Evolutionary conservation across 805 yeast genomes (phyloP), one percentile per base, ranked within the genome.

Genomic region (Komagataella kurtzmanii): DNA sequence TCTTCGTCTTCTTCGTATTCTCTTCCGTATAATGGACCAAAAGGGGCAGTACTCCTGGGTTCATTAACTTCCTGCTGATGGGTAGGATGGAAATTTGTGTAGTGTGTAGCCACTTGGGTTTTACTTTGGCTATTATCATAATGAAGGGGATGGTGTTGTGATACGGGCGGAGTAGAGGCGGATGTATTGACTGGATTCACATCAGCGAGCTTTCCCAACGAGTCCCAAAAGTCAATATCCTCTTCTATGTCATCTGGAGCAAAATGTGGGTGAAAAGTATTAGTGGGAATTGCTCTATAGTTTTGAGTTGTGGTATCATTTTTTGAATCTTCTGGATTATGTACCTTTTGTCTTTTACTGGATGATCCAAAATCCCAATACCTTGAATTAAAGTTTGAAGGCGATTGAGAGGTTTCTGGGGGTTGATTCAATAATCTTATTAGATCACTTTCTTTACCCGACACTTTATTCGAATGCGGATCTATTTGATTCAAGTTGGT

Each of bases 161-260:
- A 74, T 2, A 75, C 80, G 0, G 81, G 81, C 12, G 18, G 23
- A 50, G 49, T 23, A 17, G 53, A 47, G 30, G 48, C 46, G 43
- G 49, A 45, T 48, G 56, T 30, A 43, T 49, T 24, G 40, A 53
- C 64, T 56, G 58, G 56, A 40, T 63, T 68, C 24, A 61, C 61
- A 47, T 74, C 75, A 1, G 82, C 77, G 19, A 82, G 60, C 17
- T 80, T 72, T 49, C 83, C 70, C 75, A 83, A 72, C 2, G 80
- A 77, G 55, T 83, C 89, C 85, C 87, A 83, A 60, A 82, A 83
- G 61, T 82, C 88, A 40, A 77, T 57, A 19, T 78, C 88, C 53
- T 80, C 88, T 45, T 80, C 87, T 3, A 73, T 64, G 10, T 76
- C 82, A 44, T 73, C 80, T n/a, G 58, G 52, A 18, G 57, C n/a